Evolutionary conservation across 805 yeast species (phyloP), one percentile per base, ranked within the genome.

Genomic region (Candida krabiensis): DNA sequence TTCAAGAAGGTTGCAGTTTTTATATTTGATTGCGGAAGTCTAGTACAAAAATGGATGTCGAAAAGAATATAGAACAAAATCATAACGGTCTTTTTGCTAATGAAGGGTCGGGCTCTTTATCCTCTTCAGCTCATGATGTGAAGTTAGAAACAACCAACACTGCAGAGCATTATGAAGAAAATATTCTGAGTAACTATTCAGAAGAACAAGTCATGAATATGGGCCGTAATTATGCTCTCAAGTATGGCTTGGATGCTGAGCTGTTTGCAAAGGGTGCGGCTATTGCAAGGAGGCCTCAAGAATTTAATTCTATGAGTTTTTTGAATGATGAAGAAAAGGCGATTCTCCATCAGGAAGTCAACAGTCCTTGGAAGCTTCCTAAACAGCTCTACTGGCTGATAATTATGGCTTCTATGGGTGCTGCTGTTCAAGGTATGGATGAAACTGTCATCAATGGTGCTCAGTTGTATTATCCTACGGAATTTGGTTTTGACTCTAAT

Each of bases 361-460:
- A 67, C 21, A 71, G 69, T 30, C 74, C 72, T 13, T 76, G 72
- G 77, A 58, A 57, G 27, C 36, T 74, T 18, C 79, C 66, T 16
- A 46, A 52, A 8, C 76, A 70, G 41, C 64, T 83, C 49, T 58
- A 74, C 44, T 76, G 67, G 42, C 75, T 82, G 39, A 77, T 83
- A 38, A 70, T 79, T 11, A 72, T 80, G 47, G 79, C 83, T n/a
- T 81, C 88, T 1, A 71, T 82, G 76, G 83, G 86, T 36, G 90
- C 89, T 15, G 85, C 85, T 15, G 83, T 82, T 28, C 88, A 82
- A 58, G 89, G 90, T 59, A 82, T 83, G 81, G 89, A 83, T 61
- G 87, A 83, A 58, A 68, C 86, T 4, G 87, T 83, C 16, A 76
- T 83, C 43, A 82, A 81, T 50, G 90, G 90, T 47, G 89, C 89